Conservation (phyloP, 225 moss, liverwort and hornwort genomes). For the Pleurozium schreberi region DNA sequence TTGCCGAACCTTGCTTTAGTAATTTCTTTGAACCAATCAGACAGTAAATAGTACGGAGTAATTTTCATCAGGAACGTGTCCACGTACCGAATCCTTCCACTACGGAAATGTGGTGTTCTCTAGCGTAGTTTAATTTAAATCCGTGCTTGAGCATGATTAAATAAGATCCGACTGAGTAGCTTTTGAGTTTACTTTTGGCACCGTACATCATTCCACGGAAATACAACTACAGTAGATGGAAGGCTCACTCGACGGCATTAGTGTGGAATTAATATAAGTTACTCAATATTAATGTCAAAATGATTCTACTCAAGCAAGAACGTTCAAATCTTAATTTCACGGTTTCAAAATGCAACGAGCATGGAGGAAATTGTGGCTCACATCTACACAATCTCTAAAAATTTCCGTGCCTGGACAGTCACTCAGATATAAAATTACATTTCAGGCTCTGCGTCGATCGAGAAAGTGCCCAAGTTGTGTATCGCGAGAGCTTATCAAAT, state of each 20-base stretch:
- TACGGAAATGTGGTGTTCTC: not conserved
- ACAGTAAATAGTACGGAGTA: not conserved
- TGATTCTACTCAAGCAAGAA: not conserved
- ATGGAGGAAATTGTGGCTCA: not conserved
- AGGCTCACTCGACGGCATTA: not conserved
- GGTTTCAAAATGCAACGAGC: not conserved
- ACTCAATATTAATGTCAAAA: too few relatives aligned
- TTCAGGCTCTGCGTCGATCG: not conserved
- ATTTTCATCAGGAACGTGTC: not conserved
- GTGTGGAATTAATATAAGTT: not conserved
- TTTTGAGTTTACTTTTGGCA: not conserved
- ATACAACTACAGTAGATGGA: not conserved
- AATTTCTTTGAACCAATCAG: not conserved
- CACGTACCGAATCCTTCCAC: not conserved
- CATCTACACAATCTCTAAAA: too few relatives aligned
- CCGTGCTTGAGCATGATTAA: not conserved
- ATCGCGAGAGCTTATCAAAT: not conserved
- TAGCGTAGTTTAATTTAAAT: too few relatives aligned
- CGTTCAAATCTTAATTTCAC: not conserved
- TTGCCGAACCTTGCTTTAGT: not conserved
- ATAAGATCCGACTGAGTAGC: not conserved
- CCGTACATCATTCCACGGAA: not conserved
- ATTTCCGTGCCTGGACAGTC: too few relatives aligned
- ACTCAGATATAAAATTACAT: not conserved
- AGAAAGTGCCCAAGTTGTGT: not conserved